Evolutionary conservation across 208 protist genomes (phyloP), one percentile per base, ranked within the genome.

Genomic region (Leishmania aethiopica): DNA sequence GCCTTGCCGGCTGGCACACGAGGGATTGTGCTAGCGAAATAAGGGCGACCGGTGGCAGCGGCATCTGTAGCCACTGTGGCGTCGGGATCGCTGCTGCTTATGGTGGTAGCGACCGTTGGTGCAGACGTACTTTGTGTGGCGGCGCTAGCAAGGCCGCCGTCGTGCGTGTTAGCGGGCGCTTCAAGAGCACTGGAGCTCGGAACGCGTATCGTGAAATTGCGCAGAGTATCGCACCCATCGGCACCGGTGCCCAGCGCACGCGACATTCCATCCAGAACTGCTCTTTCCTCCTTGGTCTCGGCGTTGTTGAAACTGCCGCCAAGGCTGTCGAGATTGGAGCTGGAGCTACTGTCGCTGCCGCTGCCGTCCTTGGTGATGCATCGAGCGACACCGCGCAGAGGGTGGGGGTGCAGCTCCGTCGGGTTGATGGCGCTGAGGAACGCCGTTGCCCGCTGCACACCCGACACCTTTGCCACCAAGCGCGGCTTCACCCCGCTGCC

Each of bases 381-480:
- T 37, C 57, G 32, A 59, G 11, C 35, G 37, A 25, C 25, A 35
- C 55, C 47, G 15, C 82, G 72, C 69, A 85, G 51, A n/a, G 82
- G 82, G 77, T 85, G 82, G 1, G 82, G 82, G 0, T 51, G 71
- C 1, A 78, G 37, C 77, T 85, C 77, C 8, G 82, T 82, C 7
- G 82, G 77, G 45, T 55, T 82, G 77, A 85, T 85, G 51, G 77
- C n/a, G 42, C 77, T 82, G 25, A 85, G 72, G 42, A 85, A 85
- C 35, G 45, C 35, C 7, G 62, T 75, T 22, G 82, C 77, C 25
- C 78, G 82, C 42, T 81, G 71, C 77, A 57, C 74, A 37, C 82
- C 72, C 1, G 51, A 45, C 51, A 57, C 70, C 53, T 85, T 84
- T 19, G 57, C 57, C 47, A 47, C 32, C 66, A 77, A n/a, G 37